These are phyloP conservation scores for Ramularia endophylla DNA, from an alignment of 2,329 filamentous ascomycete genomes.

Conservation along the genomic window DNA sequence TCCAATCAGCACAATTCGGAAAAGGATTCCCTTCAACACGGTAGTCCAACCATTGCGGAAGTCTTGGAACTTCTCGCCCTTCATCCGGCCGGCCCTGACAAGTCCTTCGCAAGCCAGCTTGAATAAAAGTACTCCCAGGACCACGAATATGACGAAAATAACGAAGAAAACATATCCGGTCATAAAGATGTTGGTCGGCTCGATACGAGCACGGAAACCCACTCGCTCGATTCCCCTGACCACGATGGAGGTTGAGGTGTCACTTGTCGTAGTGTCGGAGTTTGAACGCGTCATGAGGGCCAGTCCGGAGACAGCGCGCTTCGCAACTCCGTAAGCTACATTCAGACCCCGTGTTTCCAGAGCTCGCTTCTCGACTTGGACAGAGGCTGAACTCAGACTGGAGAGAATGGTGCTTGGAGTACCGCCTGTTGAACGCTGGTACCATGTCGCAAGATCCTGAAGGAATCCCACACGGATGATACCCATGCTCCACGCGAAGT, in stretches of 20 bases:
- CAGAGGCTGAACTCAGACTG: conserved; percentile 65
- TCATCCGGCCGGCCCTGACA: conserved; percentile 70
- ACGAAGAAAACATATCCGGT: conserved; percentile 87
- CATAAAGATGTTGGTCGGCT: conserved; percentile 88
- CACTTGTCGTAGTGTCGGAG: conserved; percentile 21
- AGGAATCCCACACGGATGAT: conserved; percentile 85
- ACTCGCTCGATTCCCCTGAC: conserved; percentile 85
- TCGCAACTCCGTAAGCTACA: conserved; percentile 42
- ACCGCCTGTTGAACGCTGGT: conserved; percentile 87
- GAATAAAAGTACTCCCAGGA: conserved; percentile 67
- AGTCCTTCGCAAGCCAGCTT: conserved; percentile 75
- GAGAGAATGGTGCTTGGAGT: conserved; percentile 74
- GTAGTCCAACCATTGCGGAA: conserved; percentile 94
- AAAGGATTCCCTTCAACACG: conserved; percentile 87
- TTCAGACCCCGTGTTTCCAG: too few relatives aligned
- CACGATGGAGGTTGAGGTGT: conserved; percentile 37
- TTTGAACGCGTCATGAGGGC: conserved; percentile 37
- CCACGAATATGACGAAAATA: conserved; percentile 70
- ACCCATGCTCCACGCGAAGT: conserved; percentile 98
- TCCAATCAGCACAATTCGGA: conserved; percentile 81
- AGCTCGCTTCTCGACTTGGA: conserved; percentile 72
- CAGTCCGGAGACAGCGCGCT: conserved; percentile 46
- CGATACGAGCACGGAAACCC: conserved; percentile 77
- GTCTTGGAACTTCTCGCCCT: conserved; percentile 78
- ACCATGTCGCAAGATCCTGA: conserved; percentile 88